Evolutionary conservation across 78 protist species (phyloP), one percentile per base, ranked within the genome.

Genomic region (Pigoraptor vietnamica): DNA sequence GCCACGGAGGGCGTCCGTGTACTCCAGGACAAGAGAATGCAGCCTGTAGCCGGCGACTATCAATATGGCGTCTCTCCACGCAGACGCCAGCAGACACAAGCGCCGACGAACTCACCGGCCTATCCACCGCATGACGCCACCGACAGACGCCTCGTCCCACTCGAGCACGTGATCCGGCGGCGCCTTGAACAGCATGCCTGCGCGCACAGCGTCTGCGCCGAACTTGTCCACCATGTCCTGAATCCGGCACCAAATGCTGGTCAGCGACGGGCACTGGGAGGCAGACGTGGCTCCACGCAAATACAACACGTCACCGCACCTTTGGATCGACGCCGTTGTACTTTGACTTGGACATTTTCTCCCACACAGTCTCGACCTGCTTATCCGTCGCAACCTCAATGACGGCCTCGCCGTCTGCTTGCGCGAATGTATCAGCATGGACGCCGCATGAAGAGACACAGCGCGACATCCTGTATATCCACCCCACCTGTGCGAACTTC

Each of bases 241-340:
- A n/a, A n/a, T n/a, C n/a, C n/a, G n/a, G n/a, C n/a, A n/a, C n/a
- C n/a, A n/a, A n/a, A n/a, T n/a, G n/a, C n/a, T n/a, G n/a, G n/a
- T n/a, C n/a, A n/a, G n/a, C n/a, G n/a, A n/a, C n/a, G n/a, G n/a
- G n/a, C n/a, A n/a, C n/a, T n/a, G n/a, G n/a, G n/a, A n/a, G n/a
- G 24, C 86, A 40, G 29, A 48, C 67, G 67, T 48, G 6, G 29
- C 6, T 48, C 6, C 67, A 87, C 1, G 83, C 67, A 29, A 32
- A 36, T n/a, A 2, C 29, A 40, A 83, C 56, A 10, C 34, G 24
- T 33, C 39, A 79, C 40, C 90, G n/a, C 81, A 86, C 94, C 87
- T 39, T 36, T 48, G 98, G 98, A 92, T 93, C 98, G 0, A 96
- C 95, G 88, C 98, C 98, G 90, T 97, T 97, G 89, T 90, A 91